A percentile compares a stretch with the other conserved stretches of the same genome.
Evolutionary conservation across 2,329 filamentous ascomycete species (phyloP).

Genomic region (Xylaria polymorpha): DNA sequence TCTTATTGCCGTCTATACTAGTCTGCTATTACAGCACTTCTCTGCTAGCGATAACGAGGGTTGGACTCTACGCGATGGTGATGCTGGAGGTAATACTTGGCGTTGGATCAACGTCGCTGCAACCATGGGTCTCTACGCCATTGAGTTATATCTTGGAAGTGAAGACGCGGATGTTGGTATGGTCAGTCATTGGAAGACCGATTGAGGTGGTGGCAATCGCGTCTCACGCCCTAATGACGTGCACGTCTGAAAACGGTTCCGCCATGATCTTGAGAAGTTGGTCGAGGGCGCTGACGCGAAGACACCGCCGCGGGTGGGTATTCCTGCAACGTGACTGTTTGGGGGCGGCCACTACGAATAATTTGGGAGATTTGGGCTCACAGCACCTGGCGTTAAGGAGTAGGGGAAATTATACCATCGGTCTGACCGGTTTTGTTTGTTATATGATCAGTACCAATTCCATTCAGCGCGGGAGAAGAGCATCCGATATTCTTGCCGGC

Average conservation of each 20-base stretch:
- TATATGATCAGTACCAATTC: slow-evolving; percentile 30
- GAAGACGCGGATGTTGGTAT: slow-evolving; percentile 80
- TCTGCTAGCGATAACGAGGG: slow-evolving; percentile 78
- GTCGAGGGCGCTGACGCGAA: slow-evolving; percentile 12
- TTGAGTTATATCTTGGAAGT: slow-evolving; percentile 88
- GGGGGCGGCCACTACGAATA: slow-evolving; percentile 38
- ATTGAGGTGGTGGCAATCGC: slow-evolving; percentile 59
- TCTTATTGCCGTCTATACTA: slow-evolving; percentile 95
- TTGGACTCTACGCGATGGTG: slow-evolving; percentile 88
- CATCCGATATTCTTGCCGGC: background rate
- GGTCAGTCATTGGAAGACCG: slow-evolving; percentile 90
- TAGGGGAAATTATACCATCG: slow-evolving; percentile 51
- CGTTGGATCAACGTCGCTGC: slow-evolving; percentile 92
- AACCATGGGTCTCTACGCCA: slow-evolving; percentile 89
- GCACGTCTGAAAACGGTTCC: slow-evolving; percentile 25
- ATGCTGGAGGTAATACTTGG: slow-evolving; percentile 86
- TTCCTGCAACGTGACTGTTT: slow-evolving; percentile 26
- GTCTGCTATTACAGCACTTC: slow-evolving; percentile 94
- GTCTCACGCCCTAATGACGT: slow-evolving; percentile 20
- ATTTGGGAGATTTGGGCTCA: slow-evolving; percentile 47
- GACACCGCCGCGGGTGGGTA: slow-evolving; percentile 21
- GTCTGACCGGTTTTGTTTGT: slow-evolving; percentile 48
- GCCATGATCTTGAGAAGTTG: slow-evolving; percentile 2
- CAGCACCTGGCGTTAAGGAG: slow-evolving; percentile 51
- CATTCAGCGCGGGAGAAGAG: slow-evolving; percentile 21